These are phyloP conservation scores for Aureobasidium sp. DNA, from an alignment of 2,329 filamentous ascomycete genomes.

Conservation along the genomic window DNA sequence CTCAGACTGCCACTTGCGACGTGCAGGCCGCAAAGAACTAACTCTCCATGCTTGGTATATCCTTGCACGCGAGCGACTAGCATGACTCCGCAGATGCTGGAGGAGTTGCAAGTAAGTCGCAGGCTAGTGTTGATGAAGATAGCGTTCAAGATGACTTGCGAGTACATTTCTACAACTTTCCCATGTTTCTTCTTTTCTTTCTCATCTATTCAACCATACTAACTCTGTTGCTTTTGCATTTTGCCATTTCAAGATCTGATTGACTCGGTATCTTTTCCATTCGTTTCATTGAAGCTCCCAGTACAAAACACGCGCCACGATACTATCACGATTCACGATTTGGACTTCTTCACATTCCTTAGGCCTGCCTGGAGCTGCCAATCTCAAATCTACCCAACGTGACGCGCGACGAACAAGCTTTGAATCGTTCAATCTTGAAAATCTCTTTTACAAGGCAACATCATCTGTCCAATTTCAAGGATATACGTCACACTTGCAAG, in stretches of 20 bases:
- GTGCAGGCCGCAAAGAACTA: not conserved
- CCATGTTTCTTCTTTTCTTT: not conserved
- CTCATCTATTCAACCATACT: not conserved
- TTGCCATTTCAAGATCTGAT: not conserved
- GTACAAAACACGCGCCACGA: not conserved
- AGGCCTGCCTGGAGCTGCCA: not conserved
- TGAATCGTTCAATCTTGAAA: not conserved
- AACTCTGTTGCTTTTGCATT: not conserved
- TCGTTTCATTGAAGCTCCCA: not conserved
- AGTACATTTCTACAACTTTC: not conserved
- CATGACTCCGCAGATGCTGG: not conserved
- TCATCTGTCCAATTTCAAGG: not conserved
- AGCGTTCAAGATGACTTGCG: not conserved
- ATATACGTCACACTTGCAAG: not conserved
- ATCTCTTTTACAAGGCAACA: not conserved
- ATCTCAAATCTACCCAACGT: not conserved
- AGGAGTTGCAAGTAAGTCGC: not conserved
- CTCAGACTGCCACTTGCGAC: not conserved
- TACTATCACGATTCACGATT: not conserved
- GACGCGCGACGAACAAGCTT: not conserved
- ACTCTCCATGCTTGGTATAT: not conserved
- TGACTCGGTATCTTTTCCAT: not conserved
- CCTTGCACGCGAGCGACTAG: not conserved
- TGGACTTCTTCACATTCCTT: not conserved
- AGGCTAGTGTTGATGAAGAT: not conserved